These are phyloP conservation scores for Podaxis pistillaris DNA, from an alignment of 768 basidiomycete species.

Conservation along the genomic window DNA sequence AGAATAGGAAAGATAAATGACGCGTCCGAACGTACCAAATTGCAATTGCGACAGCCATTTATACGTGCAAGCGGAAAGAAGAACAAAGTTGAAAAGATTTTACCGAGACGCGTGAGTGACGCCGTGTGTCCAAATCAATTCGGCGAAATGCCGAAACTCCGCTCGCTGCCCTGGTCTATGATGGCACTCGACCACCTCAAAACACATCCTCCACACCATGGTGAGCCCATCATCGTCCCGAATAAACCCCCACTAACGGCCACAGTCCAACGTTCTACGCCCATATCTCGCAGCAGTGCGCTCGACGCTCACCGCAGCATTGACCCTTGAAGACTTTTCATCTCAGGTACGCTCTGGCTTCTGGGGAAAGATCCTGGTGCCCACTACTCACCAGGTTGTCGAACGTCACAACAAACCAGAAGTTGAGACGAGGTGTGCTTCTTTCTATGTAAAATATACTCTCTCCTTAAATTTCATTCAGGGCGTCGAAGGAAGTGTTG, in stretches of 20 bases:
- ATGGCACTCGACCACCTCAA: slow-evolving; percentile 3
- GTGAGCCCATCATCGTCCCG: slow-evolving; percentile 35
- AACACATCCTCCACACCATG: slow-evolving; percentile 33
- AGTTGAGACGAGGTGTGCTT: slow-evolving; percentile 76
- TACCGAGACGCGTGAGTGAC: slow-evolving; percentile 11
- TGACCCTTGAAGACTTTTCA: slow-evolving; percentile 96
- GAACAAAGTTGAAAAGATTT: slow-evolving; percentile 17
- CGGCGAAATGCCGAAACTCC: slow-evolving; percentile 44
- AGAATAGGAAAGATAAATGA: slow-evolving; percentile 15
- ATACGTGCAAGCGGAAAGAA: slow-evolving; percentile 10
- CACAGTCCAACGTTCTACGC: slow-evolving; percentile 89
- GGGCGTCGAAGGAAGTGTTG: slow-evolving; percentile 90
- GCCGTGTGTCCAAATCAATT: background rate
- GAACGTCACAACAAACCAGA: slow-evolving; percentile 98
- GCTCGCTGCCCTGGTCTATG: slow-evolving; percentile 35
- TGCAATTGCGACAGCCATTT: slow-evolving; percentile 61
- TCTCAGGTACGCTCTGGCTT: slow-evolving; percentile 70
- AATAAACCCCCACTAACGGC: slow-evolving; percentile 7
- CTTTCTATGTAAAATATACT: background rate
- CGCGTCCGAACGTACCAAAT: slow-evolving; percentile 55
- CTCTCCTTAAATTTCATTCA: slow-evolving; percentile 28
- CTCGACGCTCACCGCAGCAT: slow-evolving; percentile 94
- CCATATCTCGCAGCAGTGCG: slow-evolving; percentile 96
- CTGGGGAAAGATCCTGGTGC: slow-evolving; percentile 17
- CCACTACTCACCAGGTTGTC: slow-evolving; percentile 62